Evolutionary conservation across 2,329 filamentous ascomycete genomes (phyloP).

Genomic region (Fusarium citri): DNA sequence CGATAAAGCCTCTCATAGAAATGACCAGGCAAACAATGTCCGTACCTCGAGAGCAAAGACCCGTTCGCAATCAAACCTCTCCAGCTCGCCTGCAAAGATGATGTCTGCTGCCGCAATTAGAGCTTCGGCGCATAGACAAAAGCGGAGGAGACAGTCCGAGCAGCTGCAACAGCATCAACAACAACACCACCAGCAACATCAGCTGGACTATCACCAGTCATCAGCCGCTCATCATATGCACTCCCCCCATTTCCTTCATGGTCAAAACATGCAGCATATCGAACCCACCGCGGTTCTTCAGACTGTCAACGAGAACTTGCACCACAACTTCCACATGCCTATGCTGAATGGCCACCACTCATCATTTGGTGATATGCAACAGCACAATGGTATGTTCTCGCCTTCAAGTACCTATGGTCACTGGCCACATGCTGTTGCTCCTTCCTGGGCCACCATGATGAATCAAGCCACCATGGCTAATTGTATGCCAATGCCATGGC

Average conservation of each 20-base stretch:
- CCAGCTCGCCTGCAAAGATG: constrained; percentile 23
- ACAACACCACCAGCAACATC: constrained; percentile 11
- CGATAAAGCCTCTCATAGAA: background rate
- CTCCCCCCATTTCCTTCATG: constrained; percentile 29
- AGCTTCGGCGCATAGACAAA: constrained; percentile 33
- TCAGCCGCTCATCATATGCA: constrained; percentile 32
- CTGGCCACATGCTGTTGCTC: constrained; percentile 23
- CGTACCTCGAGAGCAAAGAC: constrained; percentile 20
- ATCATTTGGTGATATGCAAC: constrained; percentile 33
- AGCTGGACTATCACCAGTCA: constrained; percentile 27
- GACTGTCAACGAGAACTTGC: constrained; percentile 34
- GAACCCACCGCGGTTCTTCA: constrained; percentile 42
- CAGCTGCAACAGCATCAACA: constrained; percentile 16
- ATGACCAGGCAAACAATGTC: constrained; percentile 14
- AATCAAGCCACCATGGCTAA: constrained; percentile 19
- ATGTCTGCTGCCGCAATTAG: constrained; percentile 16
- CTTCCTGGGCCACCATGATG: constrained; percentile 37
- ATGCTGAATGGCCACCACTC: constrained; percentile 20
- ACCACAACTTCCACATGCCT: constrained; percentile 33
- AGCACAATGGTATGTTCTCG: constrained; percentile 26
- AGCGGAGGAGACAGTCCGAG: constrained; percentile 32
- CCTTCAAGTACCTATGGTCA: constrained; percentile 14
- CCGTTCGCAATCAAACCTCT: constrained; percentile 23
- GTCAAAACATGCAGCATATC: constrained; percentile 27
- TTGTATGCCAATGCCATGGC: constrained; percentile 35